Percentiles rank a stretch among this genome's conserved stretches.
phyloP scores from a whole-genome alignment of 805 yeast genomes.

The Saccharomycopsis babjevae region DNA sequence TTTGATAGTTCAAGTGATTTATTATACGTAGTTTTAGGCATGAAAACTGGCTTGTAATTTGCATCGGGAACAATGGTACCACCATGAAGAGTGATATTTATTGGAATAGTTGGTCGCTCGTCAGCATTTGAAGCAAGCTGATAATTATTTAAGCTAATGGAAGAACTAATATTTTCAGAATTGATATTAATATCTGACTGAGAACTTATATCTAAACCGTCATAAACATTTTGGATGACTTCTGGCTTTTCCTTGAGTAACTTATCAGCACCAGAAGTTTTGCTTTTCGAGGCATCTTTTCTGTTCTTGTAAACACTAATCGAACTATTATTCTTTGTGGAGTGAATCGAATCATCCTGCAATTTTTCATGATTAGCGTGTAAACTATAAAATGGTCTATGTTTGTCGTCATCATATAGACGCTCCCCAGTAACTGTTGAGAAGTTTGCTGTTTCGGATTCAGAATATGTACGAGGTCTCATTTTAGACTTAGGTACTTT shows the following conservation, averaged over 20 bases:
- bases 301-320: neutral
- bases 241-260: neutral
- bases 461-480: conserved; percentile 44
- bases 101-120: neutral
- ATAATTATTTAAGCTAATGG: conserved; percentile 7
- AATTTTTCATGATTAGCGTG: conserved; percentile 13
- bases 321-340: conserved; percentile 7
- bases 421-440: conserved; percentile 45
- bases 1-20: conserved; percentile 15
- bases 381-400: conserved; percentile 31
- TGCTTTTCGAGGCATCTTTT: neutral
- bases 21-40: conserved; percentile 11
- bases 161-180: neutral
- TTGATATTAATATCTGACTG: neutral
- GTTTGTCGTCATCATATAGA: conserved; percentile 41
- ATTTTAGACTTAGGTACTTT: neutral
- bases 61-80: conserved; percentile 19
- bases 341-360: conserved; percentile 17
- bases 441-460: conserved; percentile 52
- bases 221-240: neutral
- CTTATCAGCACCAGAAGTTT: neutral
- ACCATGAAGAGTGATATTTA: conserved; percentile 16
- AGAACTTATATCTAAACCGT: conserved; percentile 11
- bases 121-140: neutral
- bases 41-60: conserved; percentile 14